Evolutionary conservation across 106 monocot species (phyloP).

Genomic region (Agapanthus africanus): DNA sequence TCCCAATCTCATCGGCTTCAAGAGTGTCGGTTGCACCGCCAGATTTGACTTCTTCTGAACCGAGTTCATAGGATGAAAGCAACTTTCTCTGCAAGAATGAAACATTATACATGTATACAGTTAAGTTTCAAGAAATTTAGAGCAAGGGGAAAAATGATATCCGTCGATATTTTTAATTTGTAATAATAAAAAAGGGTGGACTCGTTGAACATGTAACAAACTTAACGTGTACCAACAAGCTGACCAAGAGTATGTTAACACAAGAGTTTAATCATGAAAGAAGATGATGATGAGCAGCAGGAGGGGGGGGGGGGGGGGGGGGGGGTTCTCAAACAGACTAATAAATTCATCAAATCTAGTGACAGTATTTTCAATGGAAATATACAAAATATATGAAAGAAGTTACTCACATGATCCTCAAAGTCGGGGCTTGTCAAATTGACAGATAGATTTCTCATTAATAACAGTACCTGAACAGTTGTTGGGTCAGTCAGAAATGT

Average conservation of each 20-base stretch:
- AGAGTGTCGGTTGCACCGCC: conserved; percentile 15
- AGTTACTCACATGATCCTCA: conserved; percentile 72
- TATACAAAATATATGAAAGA: background rate
- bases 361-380: background rate
- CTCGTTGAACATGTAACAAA: no score
- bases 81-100: conserved; percentile 42
- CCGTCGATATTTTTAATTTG: no score
- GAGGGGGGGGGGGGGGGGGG: no score
- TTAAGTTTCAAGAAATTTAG: no score
- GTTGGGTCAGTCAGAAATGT: background rate
- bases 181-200: no score
- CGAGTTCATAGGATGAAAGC: conserved; percentile 43
- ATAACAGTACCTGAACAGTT: conserved; percentile 55
- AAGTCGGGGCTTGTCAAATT: conserved; percentile 94
- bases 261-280: background rate
- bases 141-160: background rate
- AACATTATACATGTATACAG: no score
- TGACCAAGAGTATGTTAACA: background rate
- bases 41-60: conserved; percentile 18
- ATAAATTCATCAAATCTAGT: background rate
- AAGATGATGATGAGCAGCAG: no score
- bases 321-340: background rate
- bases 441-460: conserved; percentile 86
- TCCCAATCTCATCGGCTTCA: conserved; percentile 21
- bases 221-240: no score